Evolutionary conservation across 495 filamentous ascomycete genomes (phyloP).

Genomic region (Thozetella sp.): DNA sequence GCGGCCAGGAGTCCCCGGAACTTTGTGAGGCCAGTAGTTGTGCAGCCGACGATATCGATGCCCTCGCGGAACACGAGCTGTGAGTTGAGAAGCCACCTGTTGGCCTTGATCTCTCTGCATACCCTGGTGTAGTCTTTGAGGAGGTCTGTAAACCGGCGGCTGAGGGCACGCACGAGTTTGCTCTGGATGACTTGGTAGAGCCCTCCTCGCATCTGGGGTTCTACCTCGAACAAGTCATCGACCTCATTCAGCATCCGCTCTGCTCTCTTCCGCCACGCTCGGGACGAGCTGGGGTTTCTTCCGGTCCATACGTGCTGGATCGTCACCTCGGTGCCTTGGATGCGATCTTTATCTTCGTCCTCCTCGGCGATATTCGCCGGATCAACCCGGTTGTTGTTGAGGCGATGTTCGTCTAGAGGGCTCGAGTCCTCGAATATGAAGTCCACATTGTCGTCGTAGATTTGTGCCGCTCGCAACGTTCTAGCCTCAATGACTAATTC

Average conservation of each 20-base stretch:
- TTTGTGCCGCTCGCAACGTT: conserved; percentile 11
- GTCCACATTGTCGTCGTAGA: conserved; percentile 2
- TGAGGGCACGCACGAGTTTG: conserved; percentile 22
- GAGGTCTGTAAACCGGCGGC: conserved; percentile 20
- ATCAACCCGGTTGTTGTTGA: conserved; percentile 36
- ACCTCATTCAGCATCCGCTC: conserved; percentile 6
- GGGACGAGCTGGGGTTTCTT: conserved; percentile 15
- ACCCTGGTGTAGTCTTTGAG: conserved; percentile 23
- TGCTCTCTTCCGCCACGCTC: conserved; percentile 11
- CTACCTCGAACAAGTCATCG: conserved; percentile 31
- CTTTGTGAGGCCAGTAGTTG: conserved; percentile 80
- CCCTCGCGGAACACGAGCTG: conserved; percentile 19
- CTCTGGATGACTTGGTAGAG: conserved; percentile 42
- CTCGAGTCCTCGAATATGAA: conserved; percentile 23
- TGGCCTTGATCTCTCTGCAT: conserved; percentile 31
- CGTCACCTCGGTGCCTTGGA: conserved; percentile 30
- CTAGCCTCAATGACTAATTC: conserved; percentile 33
- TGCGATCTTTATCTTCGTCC: conserved; percentile 33
- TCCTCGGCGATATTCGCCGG: conserved; percentile 38
- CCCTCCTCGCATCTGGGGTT: conserved; percentile 27
- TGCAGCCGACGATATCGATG: conserved; percentile 51
- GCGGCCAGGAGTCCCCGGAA: conserved; percentile 75
- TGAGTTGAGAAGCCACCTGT: conserved; percentile 28
- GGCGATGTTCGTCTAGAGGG: conserved; percentile 22
- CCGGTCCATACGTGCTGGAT: conserved; percentile 38